Conservation (phyloP, 805 yeast genomes). For the Kodamaea sagamina region DNA sequence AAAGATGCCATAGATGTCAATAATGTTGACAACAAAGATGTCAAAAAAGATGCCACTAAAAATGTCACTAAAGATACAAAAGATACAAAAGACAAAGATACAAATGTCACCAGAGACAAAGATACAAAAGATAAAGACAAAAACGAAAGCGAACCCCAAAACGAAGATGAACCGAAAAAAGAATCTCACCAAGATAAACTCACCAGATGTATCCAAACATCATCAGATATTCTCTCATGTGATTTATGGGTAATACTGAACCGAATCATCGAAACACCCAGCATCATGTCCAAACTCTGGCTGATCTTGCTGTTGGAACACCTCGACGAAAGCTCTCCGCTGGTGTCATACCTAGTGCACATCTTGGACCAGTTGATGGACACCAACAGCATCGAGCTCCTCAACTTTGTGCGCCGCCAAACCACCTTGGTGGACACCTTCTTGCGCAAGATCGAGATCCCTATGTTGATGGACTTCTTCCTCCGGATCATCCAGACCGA, state of each 20-base stretch:
- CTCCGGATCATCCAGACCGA: constrained; percentile 90
- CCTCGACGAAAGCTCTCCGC: constrained; percentile 39
- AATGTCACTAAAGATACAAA: constrained; percentile 7
- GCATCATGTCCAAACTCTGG: constrained; percentile 44
- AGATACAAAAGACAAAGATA: constrained; percentile 15
- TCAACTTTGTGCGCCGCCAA: constrained; percentile 68
- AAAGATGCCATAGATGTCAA: too few species aligned
- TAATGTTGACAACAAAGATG: too few species aligned
- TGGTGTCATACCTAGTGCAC: constrained; percentile 50
- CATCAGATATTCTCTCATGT: constrained; percentile 42
- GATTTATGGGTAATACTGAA: constrained; percentile 47
- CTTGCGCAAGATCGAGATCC: constrained; percentile 84
- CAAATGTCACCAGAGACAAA: constrained; percentile 1
- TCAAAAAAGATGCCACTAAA: too few species aligned
- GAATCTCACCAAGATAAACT: constrained; percentile 36
- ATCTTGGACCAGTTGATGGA: constrained; percentile 85
- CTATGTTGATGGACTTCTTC: constrained; percentile 91
- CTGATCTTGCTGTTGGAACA: constrained; percentile 34
- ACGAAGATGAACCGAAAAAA: constrained; percentile 19
- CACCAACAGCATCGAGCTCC: constrained; percentile 57
- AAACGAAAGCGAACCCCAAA: constrained; percentile 9
- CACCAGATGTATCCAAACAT: constrained; percentile 39
- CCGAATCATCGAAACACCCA: constrained; percentile 44
- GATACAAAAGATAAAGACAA: constrained; percentile 10
- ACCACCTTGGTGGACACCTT: constrained; percentile 75